Conservation (phyloP, 2,329 filamentous ascomycete species). For the Stagonosporopsis rhizophila region DNA sequence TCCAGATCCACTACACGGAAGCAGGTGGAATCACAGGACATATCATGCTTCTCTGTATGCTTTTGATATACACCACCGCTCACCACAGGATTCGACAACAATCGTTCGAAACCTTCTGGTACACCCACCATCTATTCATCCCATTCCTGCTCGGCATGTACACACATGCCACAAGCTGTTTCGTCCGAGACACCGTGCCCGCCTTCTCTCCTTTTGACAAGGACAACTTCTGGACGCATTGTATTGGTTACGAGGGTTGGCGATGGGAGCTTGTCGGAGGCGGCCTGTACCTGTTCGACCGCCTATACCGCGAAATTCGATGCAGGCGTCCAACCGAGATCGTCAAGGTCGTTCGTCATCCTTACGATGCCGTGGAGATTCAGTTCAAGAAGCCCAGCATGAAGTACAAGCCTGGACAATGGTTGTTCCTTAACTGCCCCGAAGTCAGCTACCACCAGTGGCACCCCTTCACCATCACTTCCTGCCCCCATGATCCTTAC, state of each 20-base stretch:
- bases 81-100: conserved; percentile 94
- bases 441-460: conserved; percentile 89
- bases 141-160: conserved; percentile 94
- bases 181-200: conserved; percentile 80
- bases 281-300: conserved; percentile 83
- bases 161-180: conserved; percentile 94
- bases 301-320: conserved; percentile 89
- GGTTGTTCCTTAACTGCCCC: conserved; percentile 95
- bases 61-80: conserved; percentile 96
- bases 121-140: conserved; percentile 98
- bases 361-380: conserved; percentile 96
- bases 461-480: conserved; percentile 99
- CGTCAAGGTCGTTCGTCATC: conserved; percentile 91
- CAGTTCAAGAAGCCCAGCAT: conserved; percentile 97
- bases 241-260: conserved; percentile 95
- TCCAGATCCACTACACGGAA: conserved; percentile 91
- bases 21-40: conserved; percentile 94
- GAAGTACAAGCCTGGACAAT: conserved; percentile 98
- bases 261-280: conserved; percentile 92
- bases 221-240: conserved; percentile 84
- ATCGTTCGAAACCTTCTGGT: conserved; percentile 99
- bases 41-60: conserved; percentile 98
- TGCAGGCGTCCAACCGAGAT: conserved; percentile 85
- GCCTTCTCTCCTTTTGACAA: conserved; percentile 86
- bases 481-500: conserved; percentile 94